Conservation (phyloP, 108 stramenopile species). For the Skeletonema potamos region DNA sequence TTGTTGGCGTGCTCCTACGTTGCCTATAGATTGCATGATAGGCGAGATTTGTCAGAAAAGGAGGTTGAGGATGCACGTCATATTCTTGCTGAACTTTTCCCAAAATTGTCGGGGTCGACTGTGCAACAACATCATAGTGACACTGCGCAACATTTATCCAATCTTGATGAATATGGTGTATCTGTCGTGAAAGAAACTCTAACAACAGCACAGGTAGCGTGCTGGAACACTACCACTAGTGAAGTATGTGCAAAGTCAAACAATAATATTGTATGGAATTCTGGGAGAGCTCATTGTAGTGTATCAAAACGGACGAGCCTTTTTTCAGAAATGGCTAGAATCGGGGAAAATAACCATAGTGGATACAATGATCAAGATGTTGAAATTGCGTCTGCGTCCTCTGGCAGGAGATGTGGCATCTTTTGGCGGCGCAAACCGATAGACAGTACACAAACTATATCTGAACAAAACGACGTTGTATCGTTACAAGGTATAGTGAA, state of each 20-base stretch:
- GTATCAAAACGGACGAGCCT: conserved; percentile 20
- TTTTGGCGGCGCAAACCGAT: not conserved
- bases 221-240: conserved; percentile 24
- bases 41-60: conserved; percentile 13
- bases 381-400: not conserved
- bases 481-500: conserved; percentile 23
- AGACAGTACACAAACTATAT: not conserved
- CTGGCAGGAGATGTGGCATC: not conserved
- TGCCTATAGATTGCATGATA: conserved; percentile 23
- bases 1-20: conserved; percentile 8
- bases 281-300: conserved; percentile 31
- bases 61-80: conserved; percentile 11
- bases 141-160: conserved; percentile 1
- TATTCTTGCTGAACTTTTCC: conserved; percentile 12
- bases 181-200: conserved; percentile 22
- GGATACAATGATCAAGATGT: not conserved
- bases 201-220: not conserved
- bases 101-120: not conserved
- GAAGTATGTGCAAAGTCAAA: conserved; percentile 11
- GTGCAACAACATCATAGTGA: not conserved
- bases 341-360: not conserved
- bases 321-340: conserved; percentile 19
- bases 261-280: conserved; percentile 28
- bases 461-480: not conserved
- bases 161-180: conserved; percentile 15